Base-by-base conservation (phyloP, 495 filamentous ascomycete species). In the Cercophora sp. region DNA sequence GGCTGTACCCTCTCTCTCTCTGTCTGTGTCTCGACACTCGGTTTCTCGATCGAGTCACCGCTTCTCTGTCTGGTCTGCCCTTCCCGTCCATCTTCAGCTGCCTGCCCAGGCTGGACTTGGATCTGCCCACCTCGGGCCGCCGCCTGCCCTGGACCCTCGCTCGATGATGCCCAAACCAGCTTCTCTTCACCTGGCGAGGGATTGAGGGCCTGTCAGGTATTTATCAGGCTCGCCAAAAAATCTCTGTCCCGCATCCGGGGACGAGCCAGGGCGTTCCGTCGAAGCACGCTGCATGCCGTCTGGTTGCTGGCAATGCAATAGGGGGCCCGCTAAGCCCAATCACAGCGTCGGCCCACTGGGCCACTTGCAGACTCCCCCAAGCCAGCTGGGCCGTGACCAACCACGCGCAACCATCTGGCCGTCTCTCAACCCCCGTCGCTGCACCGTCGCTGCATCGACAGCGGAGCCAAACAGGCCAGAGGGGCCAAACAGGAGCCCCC, bases 321-420 rank as follows among this genome's bases (percentile, higher is more conserved):
- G 44, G 27, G 24, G 15, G 29, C 20, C 26, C 16, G 20, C 27
- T 51, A 51, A 63, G 56, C 56, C 64, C 64, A 66, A 66, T 66
- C 61, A 55, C 60, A 51, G 48, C 48, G 29, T 9, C 37, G 6
- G n/a, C 9, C 24, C 15, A 22, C 36, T 16, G 35, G 27, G 37
- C 16, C 34, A 31, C 47, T 25, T 37, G 32, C 43, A 16, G 43
- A 34, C 32, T 36, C 13, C 15, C 24, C 23, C 23, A 19, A 10
- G 40, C 3, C 40, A 29, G 31, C n/a, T n/a, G n/a, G n/a, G n/a
- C 25, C 43, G 54, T 39, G 48, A 51, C 66, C 66, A 68, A 67
- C 63, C 66, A 63, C 61, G 50, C 48, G 26, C 52, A 54, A 65
- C 61, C 65, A 68, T 59, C 63, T 68, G 65, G 46, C 58, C 58